phyloP scores from a whole-genome alignment of 2,329 filamentous ascomycete species.

The Colletotrichum eleusines region DNA sequence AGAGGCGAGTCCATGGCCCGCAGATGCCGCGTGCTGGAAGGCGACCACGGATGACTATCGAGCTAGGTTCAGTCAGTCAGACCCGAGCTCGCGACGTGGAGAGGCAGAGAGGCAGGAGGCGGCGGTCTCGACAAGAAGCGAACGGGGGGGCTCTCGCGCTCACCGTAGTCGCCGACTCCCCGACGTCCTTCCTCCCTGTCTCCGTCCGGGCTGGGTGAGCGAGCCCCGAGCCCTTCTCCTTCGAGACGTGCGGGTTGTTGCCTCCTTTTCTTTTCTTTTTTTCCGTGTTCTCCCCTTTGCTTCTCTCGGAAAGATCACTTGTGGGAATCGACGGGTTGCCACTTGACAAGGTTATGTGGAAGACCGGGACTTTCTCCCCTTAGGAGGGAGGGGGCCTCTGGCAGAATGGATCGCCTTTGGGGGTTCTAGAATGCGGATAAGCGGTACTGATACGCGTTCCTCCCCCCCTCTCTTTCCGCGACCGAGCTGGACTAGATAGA shows the following conservation, averaged over 20 bases:
- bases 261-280: conserved; percentile 10
- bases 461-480: background rate
- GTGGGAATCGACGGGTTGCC: conserved; percentile 4
- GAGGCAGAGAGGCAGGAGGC: too few relatives aligned
- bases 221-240: background rate
- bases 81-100: background rate
- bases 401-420: background rate
- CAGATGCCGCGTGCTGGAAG: background rate
- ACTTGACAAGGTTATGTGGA: conserved; percentile 29
- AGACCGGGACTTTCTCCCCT: background rate
- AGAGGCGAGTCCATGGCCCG: conserved; percentile 25
- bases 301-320: background rate
- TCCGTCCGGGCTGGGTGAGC: conserved; percentile 1
- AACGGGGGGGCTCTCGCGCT: background rate
- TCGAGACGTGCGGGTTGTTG: background rate
- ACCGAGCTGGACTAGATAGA: background rate
- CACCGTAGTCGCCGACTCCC: conserved; percentile 11
- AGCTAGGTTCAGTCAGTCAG: too few relatives aligned
- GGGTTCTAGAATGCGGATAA: background rate
- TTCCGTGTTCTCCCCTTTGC: background rate
- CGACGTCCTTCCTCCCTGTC: background rate
- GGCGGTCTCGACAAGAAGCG: background rate
- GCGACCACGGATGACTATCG: background rate
- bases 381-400: too few relatives aligned
- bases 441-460: background rate